phyloP scores from a whole-genome alignment of 2,329 filamentous ascomycete genomes.

The Aspergillus alliaceus region DNA sequence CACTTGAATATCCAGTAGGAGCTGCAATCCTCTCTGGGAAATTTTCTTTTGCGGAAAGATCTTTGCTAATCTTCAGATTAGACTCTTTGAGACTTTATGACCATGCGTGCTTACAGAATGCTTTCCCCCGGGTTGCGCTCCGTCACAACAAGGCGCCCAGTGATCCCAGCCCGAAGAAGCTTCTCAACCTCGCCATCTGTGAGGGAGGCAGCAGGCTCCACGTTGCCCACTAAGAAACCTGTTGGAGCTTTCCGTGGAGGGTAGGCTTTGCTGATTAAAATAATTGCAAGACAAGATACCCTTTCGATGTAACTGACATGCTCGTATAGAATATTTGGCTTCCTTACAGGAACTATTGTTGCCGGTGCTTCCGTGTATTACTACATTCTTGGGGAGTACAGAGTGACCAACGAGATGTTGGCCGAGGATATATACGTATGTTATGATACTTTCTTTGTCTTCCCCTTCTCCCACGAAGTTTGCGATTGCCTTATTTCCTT shows the following conservation, averaged over 20 bases:
- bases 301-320: conserved; percentile 1
- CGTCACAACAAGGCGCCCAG: conserved; percentile 16
- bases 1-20: not conserved
- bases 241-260: conserved; percentile 71
- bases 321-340: conserved; percentile 74
- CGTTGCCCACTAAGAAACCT: conserved; percentile 61
- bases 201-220: conserved; percentile 37
- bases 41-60: not conserved
- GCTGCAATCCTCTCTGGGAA: not conserved
- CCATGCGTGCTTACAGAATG: conserved; percentile 13
- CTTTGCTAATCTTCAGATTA: conserved; percentile 2
- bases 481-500: not conserved
- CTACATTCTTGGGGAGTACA: conserved; percentile 92
- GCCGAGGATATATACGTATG: conserved; percentile 95
- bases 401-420: conserved; percentile 86
- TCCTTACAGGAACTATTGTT: conserved; percentile 79
- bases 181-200: conserved; percentile 41
- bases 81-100: not conserved
- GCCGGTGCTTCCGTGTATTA: conserved; percentile 83
- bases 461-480: not conserved
- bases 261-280: conserved; percentile 48
- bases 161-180: conserved; percentile 22
- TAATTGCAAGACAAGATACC: not conserved
- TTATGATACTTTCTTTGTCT: conserved; percentile 27
- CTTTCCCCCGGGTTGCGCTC: conserved; percentile 20